Base-by-base conservation (phyloP, 164 flowering plant species). In the Annona squamosa region DNA sequence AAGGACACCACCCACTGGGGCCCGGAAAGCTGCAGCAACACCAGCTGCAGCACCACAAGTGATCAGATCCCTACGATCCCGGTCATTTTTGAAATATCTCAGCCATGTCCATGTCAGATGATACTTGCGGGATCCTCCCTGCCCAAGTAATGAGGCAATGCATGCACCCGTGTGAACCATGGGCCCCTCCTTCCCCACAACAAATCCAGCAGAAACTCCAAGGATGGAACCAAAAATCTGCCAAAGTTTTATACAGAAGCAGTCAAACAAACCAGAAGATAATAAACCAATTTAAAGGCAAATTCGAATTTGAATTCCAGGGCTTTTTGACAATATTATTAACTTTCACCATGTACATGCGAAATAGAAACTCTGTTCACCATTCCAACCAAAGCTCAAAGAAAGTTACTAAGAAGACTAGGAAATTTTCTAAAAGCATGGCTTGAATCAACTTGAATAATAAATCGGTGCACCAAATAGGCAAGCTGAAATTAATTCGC, bases 151-250 rank as follows among this genome's bases (percentile, higher is more conserved):
- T 52, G 78, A 76, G 66, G 98, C 98, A 62, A 94, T 86, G 80
- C 98, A 94, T 67, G 98, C 94, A 65, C 98, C 98, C 4, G 98
- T 94, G 75, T 94, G 98, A 37, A 94, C 98, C 98, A 94, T 94
- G 41, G 98, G 98, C 43, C 98, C 98, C 80, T 89, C 98, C 83
- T 94, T 94, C 3, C 98, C 97, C 68, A 92, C 85, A 80, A 92
- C 94, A 86, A 94, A 86, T 76, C 96, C 96, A 75, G 87, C 94
- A 74, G 97, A 77, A 75, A 90, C 98, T 70, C 92, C 97, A 72
- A 83, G 76, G 26, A 94, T 84, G 45, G 94, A 87, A 71, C 97
- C 98, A 84, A 94, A 82, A 75, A 93, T 87, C 98, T 93, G 90
- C 70, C 68, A 70, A 46, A 67, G 9, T 65, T 46, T 9, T 3